Percentiles rank a stretch among this genome's conserved stretches.
phyloP scores from a whole-genome alignment of 805 yeast species.

The Zygosaccharomyces siamensis region DNA sequence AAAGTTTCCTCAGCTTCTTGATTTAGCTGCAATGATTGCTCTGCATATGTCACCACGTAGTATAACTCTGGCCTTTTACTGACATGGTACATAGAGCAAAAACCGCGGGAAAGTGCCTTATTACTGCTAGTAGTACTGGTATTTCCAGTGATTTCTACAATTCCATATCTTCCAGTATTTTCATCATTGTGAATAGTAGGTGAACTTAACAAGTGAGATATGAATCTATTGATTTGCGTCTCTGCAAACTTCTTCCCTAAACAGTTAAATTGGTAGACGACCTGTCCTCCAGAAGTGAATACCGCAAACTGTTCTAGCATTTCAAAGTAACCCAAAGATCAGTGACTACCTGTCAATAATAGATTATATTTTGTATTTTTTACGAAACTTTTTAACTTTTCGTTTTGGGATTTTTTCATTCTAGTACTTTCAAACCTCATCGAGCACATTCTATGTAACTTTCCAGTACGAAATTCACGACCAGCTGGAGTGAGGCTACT shows the following conservation, averaged over 20 bases:
- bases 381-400: background rate
- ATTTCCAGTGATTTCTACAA: slow-evolving; percentile 14
- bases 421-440: background rate
- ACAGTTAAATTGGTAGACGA: slow-evolving; percentile 28
- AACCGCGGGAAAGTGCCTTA: slow-evolving; percentile 12
- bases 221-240: slow-evolving; percentile 27
- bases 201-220: slow-evolving; percentile 24
- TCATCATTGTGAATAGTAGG: slow-evolving; percentile 25
- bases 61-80: slow-evolving; percentile 34
- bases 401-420: background rate
- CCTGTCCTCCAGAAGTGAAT: slow-evolving; percentile 31
- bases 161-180: slow-evolving; percentile 15
- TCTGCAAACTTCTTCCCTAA: slow-evolving; percentile 30
- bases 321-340: background rate
- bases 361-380: background rate
- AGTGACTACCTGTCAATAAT: too few relatives aligned
- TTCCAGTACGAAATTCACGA: background rate
- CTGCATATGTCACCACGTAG: slow-evolving; percentile 42
- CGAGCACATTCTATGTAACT: background rate
- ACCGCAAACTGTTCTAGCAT: slow-evolving; percentile 35
- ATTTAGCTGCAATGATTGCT: slow-evolving; percentile 40
- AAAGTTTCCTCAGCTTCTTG: slow-evolving; percentile 43
- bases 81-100: slow-evolving; percentile 26
- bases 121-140: background rate
- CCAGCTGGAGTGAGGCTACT: background rate